Evolutionary conservation across 768 basidiomycete genomes (phyloP).

Genomic region (Boletus rubropictus): DNA sequence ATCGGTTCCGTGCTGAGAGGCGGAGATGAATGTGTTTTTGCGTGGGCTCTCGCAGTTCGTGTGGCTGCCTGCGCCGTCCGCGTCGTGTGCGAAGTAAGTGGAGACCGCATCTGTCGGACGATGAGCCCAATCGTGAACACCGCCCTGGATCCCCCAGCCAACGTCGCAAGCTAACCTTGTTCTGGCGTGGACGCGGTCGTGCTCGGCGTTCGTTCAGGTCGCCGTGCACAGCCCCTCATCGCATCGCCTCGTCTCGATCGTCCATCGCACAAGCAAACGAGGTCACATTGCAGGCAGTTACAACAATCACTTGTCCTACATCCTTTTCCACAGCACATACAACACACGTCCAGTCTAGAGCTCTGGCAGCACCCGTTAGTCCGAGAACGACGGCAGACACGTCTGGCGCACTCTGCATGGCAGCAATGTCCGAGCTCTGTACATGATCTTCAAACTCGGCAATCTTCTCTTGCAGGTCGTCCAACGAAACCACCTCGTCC

Average conservation of each 20-base stretch:
- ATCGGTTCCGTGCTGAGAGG: constrained; percentile 14
- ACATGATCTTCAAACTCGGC: constrained; percentile 81
- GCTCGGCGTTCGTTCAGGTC: constrained; percentile 12
- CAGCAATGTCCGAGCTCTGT: constrained; percentile 87
- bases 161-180: constrained; percentile 31
- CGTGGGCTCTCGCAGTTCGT: constrained; percentile 1
- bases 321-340: background rate
- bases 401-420: constrained; percentile 74
- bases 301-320: background rate
- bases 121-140: constrained; percentile 5
- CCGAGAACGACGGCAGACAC: background rate
- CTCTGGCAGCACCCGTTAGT: constrained; percentile 16
- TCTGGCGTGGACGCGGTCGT: constrained; percentile 7
- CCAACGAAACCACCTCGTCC: constrained; percentile 91
- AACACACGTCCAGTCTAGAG: constrained; percentile 9
- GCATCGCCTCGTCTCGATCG: too few relatives aligned
- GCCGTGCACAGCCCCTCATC: constrained; percentile 18
- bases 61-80: constrained; percentile 18
- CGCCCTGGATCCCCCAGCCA: constrained; percentile 18
- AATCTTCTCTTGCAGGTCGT: constrained; percentile 90
- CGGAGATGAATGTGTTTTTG: constrained; percentile 26
- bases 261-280: too few relatives aligned
- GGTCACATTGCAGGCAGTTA: background rate
- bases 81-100: constrained; percentile 1
- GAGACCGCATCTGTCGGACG: constrained; percentile 16